phyloP scores from a whole-genome alignment of 2,329 filamentous ascomycete species.

The Hymenoscyphus linearis region DNA sequence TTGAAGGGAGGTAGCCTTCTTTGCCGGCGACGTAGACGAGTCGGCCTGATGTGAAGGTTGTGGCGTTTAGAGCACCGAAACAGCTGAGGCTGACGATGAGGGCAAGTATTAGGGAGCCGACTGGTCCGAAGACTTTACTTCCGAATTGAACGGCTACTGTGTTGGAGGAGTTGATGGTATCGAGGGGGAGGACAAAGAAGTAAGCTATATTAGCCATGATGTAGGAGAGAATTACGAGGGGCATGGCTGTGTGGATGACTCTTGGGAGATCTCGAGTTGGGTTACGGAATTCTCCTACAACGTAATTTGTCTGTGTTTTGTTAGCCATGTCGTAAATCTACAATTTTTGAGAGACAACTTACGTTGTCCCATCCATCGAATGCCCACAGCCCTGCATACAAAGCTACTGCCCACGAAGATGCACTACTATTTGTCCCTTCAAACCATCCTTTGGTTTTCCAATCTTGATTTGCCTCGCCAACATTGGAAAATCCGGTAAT shows the following conservation, averaged over 20 bases:
- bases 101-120: slow-evolving; percentile 78
- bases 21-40: slow-evolving; percentile 92
- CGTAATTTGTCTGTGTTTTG: slow-evolving; percentile 76
- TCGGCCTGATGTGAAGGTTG: slow-evolving; percentile 86
- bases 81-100: slow-evolving; percentile 87
- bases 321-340: slow-evolving; percentile 21
- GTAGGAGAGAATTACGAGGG: slow-evolving; percentile 85
- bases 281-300: slow-evolving; percentile 94
- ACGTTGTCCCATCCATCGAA: slow-evolving; percentile 99
- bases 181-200: slow-evolving; percentile 83
- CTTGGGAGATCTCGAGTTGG: slow-evolving; percentile 83
- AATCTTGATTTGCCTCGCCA: slow-evolving; percentile 71
- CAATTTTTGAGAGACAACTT: slow-evolving; percentile 36
- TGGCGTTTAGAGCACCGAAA: slow-evolving; percentile 91
- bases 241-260: slow-evolving; percentile 95
- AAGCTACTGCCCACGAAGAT: slow-evolving; percentile 84
- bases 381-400: slow-evolving; percentile 95
- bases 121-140: slow-evolving; percentile 77
- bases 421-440: slow-evolving; percentile 73
- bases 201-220: slow-evolving; percentile 89
- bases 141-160: slow-evolving; percentile 97
- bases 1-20: slow-evolving; percentile 81
- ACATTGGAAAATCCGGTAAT: slow-evolving; percentile 75
- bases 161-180: slow-evolving; percentile 78
- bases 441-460: slow-evolving; percentile 88